Evolutionary conservation across 2,329 filamentous ascomycete genomes (phyloP), one percentile per base, ranked within the genome.

Genomic region (Penicillium sp.): DNA sequence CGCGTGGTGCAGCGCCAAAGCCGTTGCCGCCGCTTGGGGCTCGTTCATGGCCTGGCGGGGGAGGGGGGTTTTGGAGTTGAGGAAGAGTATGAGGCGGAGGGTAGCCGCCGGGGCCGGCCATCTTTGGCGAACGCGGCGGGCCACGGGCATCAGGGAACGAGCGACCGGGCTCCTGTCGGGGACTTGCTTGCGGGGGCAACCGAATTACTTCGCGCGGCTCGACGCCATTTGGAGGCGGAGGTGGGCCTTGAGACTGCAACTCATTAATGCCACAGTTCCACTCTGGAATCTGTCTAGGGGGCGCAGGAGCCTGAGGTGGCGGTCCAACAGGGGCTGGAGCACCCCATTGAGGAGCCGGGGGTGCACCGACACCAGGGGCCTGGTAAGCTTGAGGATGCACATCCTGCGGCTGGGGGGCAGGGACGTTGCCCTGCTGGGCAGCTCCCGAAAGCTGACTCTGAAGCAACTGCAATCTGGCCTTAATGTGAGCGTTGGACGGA

Each of bases 371-470:
- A 28, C 84, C 85, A 32, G 82, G 78, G 37, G 81, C 79, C 64
- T 95, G 88, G 57, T 96, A 96, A 5, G 89, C 85, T 58, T 95
- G 87, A 33, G 90, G 90, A 61, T 96, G 89, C 14, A 96, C 88
- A 64, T 98, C 92, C 57, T 94, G 90, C 6, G 92, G 90, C 54
- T 92, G 55, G 36, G 64, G 55, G 30, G 61, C 79, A n/a, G 90
- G 89, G 35, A 83, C 85, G 50, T 74, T 81, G 52, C 75, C 81
- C 55, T 83, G 85, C 57, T 84, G 85, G 44, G 83, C 79, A 26
- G 77, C 52, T 74, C 53, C 83, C 73, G 44, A 85, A 82, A 58
- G 79, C 82, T 45, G 80, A 48, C 79, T 89, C 41, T 92, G 85
- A 40, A 98, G 77, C 31, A 98, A 74, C 60, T 94, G 85, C 45